Base-by-base conservation (phyloP, 345 rosid genomes). In the Limnanthes douglasii region DNA sequence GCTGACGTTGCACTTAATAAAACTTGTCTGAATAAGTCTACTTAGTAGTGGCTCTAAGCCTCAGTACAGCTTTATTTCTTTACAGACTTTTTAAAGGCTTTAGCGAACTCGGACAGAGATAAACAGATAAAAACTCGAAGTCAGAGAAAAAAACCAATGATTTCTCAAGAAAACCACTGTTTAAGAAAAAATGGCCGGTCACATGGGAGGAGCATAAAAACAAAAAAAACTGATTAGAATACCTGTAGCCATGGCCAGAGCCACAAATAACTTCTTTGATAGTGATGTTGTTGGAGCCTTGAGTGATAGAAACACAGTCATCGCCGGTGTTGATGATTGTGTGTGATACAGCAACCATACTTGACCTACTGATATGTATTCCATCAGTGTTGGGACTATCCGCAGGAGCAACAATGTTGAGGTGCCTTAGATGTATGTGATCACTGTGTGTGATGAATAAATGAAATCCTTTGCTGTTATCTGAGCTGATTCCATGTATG, bases 191-290 rank as follows among this genome's bases (percentile, higher is more conserved):
- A 21, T 3, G 7, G 24, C 4, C 24, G 7, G 24, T 21, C 4
- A 21, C 24, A 21, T 21, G 4, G 7, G 4, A 21, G 7, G 7
- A 21, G 4, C 4, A 21, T 21, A 3, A 21, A 3, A 7, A 26
- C 30, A 3, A 26, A 11, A 26, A 26, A 7, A 26, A 7, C 10
- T 26, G n/a, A 2, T 7, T 28, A 37, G n/a, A n/a, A n/a, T n/a
- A 69, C 78, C 83, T 70, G 46, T 68, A 42, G 38, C 80, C 95
- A 34, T 84, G 93, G 17, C 95, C 95, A 0, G 93, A 88, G 36
- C 93, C 93, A 14, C 95, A 84, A 0, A 36, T 41, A 4, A 79
- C 64, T 33, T 53, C 62, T 18, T 53, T 56, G 24, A 84, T 37
- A 11, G 25, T 56, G 35, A 73, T 43, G 44, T 70, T 53, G 9